Percentiles rank a stretch among this genome's conserved stretches.
Conservation (phyloP, 2,329 filamentous ascomycete species). For the Paraphaeosphaeria minitans region DNA sequence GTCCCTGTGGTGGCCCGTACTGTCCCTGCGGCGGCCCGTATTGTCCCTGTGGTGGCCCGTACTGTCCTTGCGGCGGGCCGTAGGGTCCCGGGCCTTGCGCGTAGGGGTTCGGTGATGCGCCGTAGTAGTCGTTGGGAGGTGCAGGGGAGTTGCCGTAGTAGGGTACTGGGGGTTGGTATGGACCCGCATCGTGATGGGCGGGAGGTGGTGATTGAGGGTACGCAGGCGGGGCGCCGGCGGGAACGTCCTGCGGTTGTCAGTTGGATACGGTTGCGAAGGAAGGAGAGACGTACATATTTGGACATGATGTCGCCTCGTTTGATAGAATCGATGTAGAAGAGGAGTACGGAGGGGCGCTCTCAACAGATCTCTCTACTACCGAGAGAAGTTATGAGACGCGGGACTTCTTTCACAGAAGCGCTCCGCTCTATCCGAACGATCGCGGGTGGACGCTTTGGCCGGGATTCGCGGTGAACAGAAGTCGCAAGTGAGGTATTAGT, state of each 20-base stretch:
- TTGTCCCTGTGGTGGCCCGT: conserved; percentile 26
- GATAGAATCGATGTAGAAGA: background rate
- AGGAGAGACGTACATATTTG: conserved; percentile 31
- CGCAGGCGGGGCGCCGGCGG: conserved; percentile 37
- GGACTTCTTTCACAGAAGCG: background rate
- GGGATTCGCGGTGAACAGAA: background rate
- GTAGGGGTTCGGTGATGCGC: conserved; percentile 23
- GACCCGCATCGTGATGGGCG: conserved; percentile 37
- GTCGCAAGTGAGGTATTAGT: background rate
- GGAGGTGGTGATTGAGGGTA: conserved; percentile 42
- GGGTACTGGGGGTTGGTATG: conserved; percentile 26
- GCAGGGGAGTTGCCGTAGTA: conserved; percentile 24
- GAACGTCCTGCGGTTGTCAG: conserved; percentile 25
- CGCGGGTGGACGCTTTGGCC: background rate
- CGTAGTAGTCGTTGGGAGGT: conserved; percentile 6
- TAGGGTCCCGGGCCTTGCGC: conserved; percentile 31
- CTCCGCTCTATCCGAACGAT: conserved; percentile 1
- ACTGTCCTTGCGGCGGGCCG: conserved; percentile 20
- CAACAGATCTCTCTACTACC: background rate
- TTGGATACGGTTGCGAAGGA: conserved; percentile 9
- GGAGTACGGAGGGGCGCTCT: background rate
- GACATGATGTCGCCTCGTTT: conserved; percentile 11
- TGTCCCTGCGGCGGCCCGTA: conserved; percentile 10
- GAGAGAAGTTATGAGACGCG: background rate
- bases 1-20: conserved; percentile 29